Conservation (phyloP, 768 basidiomycete genomes). For the Fomitopsis pulvina region DNA sequence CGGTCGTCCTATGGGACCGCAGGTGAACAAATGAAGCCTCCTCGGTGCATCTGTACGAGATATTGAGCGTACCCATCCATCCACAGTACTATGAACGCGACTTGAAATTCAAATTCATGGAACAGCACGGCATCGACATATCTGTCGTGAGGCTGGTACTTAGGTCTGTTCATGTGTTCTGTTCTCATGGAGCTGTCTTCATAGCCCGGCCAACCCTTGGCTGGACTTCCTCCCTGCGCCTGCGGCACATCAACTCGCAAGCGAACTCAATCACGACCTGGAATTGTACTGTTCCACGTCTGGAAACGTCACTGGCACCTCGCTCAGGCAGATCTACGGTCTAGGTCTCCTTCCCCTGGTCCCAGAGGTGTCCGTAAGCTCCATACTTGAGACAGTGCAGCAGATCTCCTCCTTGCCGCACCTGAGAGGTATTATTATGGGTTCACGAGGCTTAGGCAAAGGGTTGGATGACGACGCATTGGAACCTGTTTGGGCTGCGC, state of each 20-base stretch:
- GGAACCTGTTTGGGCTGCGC: constrained; percentile 77
- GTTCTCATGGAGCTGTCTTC: not conserved
- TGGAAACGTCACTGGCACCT: constrained; percentile 33
- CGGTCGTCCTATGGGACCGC: constrained; percentile 75
- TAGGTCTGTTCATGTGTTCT: not conserved
- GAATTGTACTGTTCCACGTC: constrained; percentile 72
- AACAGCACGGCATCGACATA: constrained; percentile 70
- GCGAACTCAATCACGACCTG: constrained; percentile 69
- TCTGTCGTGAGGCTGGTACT: constrained; percentile 63
- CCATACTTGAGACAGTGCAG: constrained; percentile 56
- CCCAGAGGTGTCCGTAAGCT: constrained; percentile 45
- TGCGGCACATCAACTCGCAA: constrained; percentile 59
- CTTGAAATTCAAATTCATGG: constrained; percentile 84
- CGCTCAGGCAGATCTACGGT: constrained; percentile 66
- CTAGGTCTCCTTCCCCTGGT: constrained; percentile 84
- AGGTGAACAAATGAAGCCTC: constrained; percentile 31
- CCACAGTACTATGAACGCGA: constrained; percentile 66
- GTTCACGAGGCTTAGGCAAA: constrained; percentile 69
- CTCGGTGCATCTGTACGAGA: not conserved
- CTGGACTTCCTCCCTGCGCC: constrained; percentile 75
- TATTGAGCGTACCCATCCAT: not conserved
- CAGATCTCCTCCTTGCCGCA: constrained; percentile 63
- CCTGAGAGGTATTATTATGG: constrained; percentile 75
- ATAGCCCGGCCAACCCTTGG: constrained; percentile 86
- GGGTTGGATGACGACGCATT: constrained; percentile 77